Conservation (phyloP, 495 filamentous ascomycete genomes). For the Lasiosphaeris hirsuta region DNA sequence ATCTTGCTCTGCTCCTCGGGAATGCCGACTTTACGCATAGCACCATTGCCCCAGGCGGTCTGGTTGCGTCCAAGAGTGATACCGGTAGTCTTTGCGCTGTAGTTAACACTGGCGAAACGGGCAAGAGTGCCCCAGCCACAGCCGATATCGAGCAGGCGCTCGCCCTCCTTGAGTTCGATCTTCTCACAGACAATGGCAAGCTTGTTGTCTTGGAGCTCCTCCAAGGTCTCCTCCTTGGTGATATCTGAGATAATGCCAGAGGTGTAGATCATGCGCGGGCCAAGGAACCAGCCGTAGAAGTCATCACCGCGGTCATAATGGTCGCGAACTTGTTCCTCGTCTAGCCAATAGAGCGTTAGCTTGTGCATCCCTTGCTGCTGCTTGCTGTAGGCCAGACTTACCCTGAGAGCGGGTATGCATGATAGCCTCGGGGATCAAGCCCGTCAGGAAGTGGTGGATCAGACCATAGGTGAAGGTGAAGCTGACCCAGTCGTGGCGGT, state of each 20-base stretch:
- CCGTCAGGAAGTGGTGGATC: conserved; percentile 43
- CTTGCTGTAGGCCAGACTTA: conserved; percentile 27
- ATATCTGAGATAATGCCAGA: conserved; percentile 77
- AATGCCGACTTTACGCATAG: conserved; percentile 65
- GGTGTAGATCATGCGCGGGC: conserved; percentile 88
- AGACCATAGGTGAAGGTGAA: conserved; percentile 73
- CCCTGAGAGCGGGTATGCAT: conserved; percentile 77
- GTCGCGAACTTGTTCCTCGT: conserved; percentile 83
- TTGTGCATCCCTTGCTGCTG: neutral
- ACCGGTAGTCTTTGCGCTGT: conserved; percentile 73
- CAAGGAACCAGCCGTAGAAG: conserved; percentile 87
- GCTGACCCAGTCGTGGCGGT: conserved; percentile 83
- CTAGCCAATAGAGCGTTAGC: conserved; percentile 39
- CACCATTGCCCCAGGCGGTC: conserved; percentile 77
- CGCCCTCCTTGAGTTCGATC: conserved; percentile 66
- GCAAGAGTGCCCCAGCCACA: conserved; percentile 87
- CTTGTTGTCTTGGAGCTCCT: conserved; percentile 89
- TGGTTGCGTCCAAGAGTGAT: conserved; percentile 81
- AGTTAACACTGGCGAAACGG: conserved; percentile 74
- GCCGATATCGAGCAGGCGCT: conserved; percentile 75
- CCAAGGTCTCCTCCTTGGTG: conserved; percentile 70
- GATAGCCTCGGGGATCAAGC: conserved; percentile 71
- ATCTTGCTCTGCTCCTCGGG: conserved; percentile 69
- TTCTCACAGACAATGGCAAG: conserved; percentile 82
- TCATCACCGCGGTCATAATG: conserved; percentile 88